phyloP scores from a whole-genome alignment of 495 filamentous ascomycete genomes.

The Aspergillus asperescens region DNA sequence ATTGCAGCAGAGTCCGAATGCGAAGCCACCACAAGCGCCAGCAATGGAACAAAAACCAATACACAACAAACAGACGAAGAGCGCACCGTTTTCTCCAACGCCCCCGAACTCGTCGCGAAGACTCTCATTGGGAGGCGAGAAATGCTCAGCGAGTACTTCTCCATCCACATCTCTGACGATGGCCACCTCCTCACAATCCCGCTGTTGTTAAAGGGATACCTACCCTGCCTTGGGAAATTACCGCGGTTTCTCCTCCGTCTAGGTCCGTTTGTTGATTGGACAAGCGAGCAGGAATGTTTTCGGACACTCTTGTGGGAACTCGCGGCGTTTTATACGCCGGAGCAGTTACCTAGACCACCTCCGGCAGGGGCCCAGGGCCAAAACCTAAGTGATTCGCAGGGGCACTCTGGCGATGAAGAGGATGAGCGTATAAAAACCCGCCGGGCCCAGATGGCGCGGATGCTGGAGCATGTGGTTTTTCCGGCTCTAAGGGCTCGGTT shows the following conservation, averaged over 20 bases:
- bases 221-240: slow-evolving; percentile 76
- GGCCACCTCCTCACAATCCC: slow-evolving; percentile 78
- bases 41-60: slow-evolving; percentile 9
- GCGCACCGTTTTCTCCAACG: slow-evolving; percentile 59
- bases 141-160: slow-evolving; percentile 93
- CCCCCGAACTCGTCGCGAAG: slow-evolving; percentile 54
- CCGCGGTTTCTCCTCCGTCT: slow-evolving; percentile 83
- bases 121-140: slow-evolving; percentile 68
- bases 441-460: slow-evolving; percentile 58
- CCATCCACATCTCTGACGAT: slow-evolving; percentile 69
- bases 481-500: slow-evolving; percentile 79
- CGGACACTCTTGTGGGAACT: slow-evolving; percentile 78
- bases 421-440: slow-evolving; percentile 53
- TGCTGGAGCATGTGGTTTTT: slow-evolving; percentile 82
- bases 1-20: slow-evolving; percentile 68
- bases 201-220: slow-evolving; percentile 82
- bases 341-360: slow-evolving; percentile 60
- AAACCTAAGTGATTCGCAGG: not conserved
- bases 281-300: slow-evolving; percentile 78
- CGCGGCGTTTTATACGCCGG: slow-evolving; percentile 88
- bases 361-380: not conserved
- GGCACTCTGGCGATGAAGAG: slow-evolving; percentile 18
- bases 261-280: slow-evolving; percentile 87
- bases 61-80: slow-evolving; percentile 37
- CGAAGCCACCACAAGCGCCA: slow-evolving; percentile 15